Evolutionary conservation across 208 protist genomes (phyloP).

Genomic region (Trypanosoma lewisi): DNA sequence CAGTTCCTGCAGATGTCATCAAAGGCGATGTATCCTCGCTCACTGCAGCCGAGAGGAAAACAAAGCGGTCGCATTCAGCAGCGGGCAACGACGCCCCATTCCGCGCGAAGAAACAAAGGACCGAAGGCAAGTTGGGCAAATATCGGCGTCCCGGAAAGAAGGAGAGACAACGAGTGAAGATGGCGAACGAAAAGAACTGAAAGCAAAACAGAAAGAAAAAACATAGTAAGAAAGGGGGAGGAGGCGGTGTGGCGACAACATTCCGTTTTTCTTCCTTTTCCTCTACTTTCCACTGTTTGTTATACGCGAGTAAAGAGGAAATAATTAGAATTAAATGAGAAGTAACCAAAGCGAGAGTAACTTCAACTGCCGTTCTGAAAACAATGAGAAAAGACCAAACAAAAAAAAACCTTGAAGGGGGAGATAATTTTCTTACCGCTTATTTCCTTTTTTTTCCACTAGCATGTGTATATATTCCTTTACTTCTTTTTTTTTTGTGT

Average conservation of each 20-base stretch:
- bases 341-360: too few relatives aligned
- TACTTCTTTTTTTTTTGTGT: neutral
- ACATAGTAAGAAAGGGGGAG: too few relatives aligned
- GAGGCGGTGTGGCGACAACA: too few relatives aligned
- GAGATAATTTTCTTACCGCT: neutral
- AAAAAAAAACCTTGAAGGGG: too few relatives aligned
- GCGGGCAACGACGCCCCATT: neutral
- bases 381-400: neutral
- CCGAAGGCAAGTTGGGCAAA: conserved; percentile 3
- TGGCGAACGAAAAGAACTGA: neutral
- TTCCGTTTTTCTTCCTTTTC: neutral
- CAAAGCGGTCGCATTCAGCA: conserved; percentile 5
- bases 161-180: conserved; percentile 32
- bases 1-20: neutral
- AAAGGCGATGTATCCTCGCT: neutral
- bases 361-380: too few relatives aligned
- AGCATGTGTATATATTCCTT: neutral
- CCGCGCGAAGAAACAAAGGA: neutral
- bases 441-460: neutral
- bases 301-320: neutral
- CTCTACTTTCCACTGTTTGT: neutral
- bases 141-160: conserved; percentile 48
- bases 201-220: neutral
- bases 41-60: conserved; percentile 24
- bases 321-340: neutral